Conservation (phyloP, 1,284 basidiomycete species). For the Neolentinus lepideus region DNA sequence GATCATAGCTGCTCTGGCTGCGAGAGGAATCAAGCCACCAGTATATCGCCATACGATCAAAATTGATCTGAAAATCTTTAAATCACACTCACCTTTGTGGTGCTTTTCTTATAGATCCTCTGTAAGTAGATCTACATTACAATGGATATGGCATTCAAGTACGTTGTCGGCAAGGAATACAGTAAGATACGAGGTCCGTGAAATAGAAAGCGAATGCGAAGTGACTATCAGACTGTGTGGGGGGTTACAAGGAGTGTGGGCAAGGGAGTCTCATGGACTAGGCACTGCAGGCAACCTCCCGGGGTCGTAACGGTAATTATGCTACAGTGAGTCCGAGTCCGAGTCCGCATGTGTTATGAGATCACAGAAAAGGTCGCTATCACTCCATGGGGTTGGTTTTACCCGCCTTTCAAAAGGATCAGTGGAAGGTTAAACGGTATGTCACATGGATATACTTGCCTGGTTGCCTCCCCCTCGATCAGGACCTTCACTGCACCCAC, state of each 20-base stretch:
- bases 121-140: no score
- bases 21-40: not conserved
- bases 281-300: no score
- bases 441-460: conserved; percentile 22
- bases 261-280: no score
- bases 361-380: conserved; percentile 7
- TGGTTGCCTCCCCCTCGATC: conserved; percentile 66
- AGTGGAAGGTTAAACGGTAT: not conserved
- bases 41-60: not conserved
- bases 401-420: conserved; percentile 41
- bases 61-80: not conserved
- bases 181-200: no score
- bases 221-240: no score
- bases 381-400: conserved; percentile 73
- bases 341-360: not conserved
- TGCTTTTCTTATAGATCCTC: no score
- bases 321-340: not conserved
- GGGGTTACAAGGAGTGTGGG: no score
- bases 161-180: no score
- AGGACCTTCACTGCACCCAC: conserved; percentile 70
- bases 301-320: not conserved
- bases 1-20: not conserved
- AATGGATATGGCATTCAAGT: no score
- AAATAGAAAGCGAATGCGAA: no score
- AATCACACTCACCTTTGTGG: no score